Percentiles rank a stretch among this genome's conserved stretches.
Conservation (phyloP, 2,329 filamentous ascomycete genomes). For the Aspergillus sp. region DNA sequence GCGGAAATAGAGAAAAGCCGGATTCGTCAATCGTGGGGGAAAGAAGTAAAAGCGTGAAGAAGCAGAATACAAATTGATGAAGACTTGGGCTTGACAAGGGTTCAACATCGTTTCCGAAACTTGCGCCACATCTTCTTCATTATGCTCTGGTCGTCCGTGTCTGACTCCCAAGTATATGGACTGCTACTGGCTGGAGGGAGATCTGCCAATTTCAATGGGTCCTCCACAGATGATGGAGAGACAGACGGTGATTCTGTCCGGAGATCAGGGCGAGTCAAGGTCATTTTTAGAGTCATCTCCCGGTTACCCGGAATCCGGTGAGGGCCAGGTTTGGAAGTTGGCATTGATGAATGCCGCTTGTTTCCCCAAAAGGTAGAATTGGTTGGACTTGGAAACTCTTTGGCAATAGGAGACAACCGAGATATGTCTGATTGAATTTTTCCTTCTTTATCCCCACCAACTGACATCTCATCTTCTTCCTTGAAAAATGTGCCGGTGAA, state of each 20-base stretch:
- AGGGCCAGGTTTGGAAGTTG: slow-evolving; percentile 34
- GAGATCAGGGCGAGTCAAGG: slow-evolving; percentile 82
- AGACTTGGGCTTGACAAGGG: no score
- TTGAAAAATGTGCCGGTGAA: slow-evolving; percentile 49
- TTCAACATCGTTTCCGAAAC: slow-evolving; percentile 22
- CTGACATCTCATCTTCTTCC: slow-evolving; percentile 39
- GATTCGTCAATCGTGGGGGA: no score
- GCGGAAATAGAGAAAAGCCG: no score
- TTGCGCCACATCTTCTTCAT: slow-evolving; percentile 43
- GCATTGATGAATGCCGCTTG: slow-evolving; percentile 13
- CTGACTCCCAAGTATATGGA: slow-evolving; percentile 39
- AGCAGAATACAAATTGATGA: no score
- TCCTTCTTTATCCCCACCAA: slow-evolving; percentile 31
- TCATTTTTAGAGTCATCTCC: slow-evolving; percentile 97
- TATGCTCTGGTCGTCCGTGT: slow-evolving; percentile 32
- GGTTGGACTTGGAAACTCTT: slow-evolving; percentile 6
- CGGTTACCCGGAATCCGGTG: slow-evolving; percentile 58
- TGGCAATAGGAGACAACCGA: slow-evolving; percentile 5
- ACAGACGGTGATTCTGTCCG: slow-evolving; percentile 40
- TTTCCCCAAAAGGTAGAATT: slow-evolving; percentile 11
- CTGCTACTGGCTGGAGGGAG: slow-evolving; percentile 43
- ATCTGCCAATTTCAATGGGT: slow-evolving; percentile 53
- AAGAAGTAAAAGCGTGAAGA: no score
- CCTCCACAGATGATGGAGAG: slow-evolving; percentile 57
- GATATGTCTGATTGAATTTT: slow-evolving; percentile 14